Percentiles rank a stretch among this genome's conserved stretches.
Conservation (phyloP, 2,329 filamentous ascomycete species). For the Anisogramma anomala region DNA sequence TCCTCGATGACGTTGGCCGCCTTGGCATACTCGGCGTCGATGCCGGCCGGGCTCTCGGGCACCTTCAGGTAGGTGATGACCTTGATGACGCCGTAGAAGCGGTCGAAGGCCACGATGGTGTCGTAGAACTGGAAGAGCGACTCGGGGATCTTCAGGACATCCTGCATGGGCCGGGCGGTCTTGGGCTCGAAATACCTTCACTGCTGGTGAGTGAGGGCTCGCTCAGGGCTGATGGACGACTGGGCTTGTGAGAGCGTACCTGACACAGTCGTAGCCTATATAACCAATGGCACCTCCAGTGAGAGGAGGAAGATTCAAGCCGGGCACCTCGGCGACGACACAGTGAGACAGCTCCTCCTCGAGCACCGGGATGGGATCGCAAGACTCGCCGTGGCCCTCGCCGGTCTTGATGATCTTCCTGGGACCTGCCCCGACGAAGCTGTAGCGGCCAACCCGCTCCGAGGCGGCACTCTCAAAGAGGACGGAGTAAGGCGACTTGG, state of each 20-base stretch:
- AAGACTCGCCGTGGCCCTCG: slow-evolving; percentile 70
- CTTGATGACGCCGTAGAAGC: slow-evolving; percentile 87
- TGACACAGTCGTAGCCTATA: slow-evolving; percentile 93
- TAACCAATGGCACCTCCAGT: slow-evolving; percentile 92
- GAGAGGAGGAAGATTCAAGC: slow-evolving; percentile 70
- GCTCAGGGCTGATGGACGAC: background rate
- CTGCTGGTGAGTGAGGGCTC: background rate
- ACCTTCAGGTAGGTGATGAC: slow-evolving; percentile 77
- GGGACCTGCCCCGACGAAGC: slow-evolving; percentile 77
- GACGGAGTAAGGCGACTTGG: slow-evolving; percentile 70
- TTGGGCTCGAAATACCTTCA: slow-evolving; percentile 84
- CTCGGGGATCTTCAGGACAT: slow-evolving; percentile 81
- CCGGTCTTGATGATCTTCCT: slow-evolving; percentile 79
- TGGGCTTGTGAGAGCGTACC: slow-evolving; percentile 20
- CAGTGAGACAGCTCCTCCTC: slow-evolving; percentile 69
- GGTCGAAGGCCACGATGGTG: slow-evolving; percentile 86
- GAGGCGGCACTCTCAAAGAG: slow-evolving; percentile 93
- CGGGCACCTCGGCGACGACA: slow-evolving; percentile 73
- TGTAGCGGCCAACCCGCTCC: slow-evolving; percentile 88
- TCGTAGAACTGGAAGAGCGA: slow-evolving; percentile 96
- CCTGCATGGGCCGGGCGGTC: slow-evolving; percentile 79
- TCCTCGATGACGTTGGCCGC: slow-evolving; percentile 53
- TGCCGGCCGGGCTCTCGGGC: slow-evolving; percentile 39
- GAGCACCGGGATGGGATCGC: slow-evolving; percentile 73
- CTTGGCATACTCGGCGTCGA: slow-evolving; percentile 59